A percentile compares a stretch with the other conserved stretches of the same genome.
phyloP scores from a whole-genome alignment of 192 early-diverging fungal species.

The Coemansia sp. region DNA sequence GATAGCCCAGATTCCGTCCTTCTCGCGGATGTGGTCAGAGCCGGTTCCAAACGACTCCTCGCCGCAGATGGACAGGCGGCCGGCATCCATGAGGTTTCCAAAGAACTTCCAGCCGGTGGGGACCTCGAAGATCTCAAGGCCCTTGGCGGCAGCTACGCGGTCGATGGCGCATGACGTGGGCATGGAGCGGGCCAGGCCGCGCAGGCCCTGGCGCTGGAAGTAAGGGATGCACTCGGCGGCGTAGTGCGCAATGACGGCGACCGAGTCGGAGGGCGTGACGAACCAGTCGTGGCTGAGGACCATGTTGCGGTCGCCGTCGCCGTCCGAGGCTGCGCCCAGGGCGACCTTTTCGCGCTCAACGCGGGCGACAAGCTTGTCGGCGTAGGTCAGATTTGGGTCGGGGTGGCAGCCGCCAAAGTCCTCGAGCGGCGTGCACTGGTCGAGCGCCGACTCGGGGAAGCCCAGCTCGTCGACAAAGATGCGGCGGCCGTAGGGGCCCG shows the following conservation, averaged over 20 bases:
- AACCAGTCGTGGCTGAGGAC: constrained; percentile 94
- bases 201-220: constrained; percentile 81
- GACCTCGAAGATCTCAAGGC: constrained; percentile 80
- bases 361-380: constrained; percentile 88
- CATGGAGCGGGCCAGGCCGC: constrained; percentile 93
- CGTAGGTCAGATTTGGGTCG: constrained; percentile 98
- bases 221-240: constrained; percentile 88
- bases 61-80: constrained; percentile 91
- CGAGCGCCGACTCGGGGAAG: constrained; percentile 74
- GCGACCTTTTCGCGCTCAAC: constrained; percentile 77
- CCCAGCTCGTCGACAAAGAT: constrained; percentile 93
- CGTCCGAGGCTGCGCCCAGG: constrained; percentile 97
- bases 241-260: constrained; percentile 94
- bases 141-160: constrained; percentile 82
- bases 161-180: constrained; percentile 94
- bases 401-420: constrained; percentile 98
- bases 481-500: constrained; percentile 87
- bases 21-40: constrained; percentile 98
- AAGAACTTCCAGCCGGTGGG: constrained; percentile 98
- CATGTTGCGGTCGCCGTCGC: constrained; percentile 99
- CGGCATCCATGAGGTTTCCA: constrained; percentile 98
- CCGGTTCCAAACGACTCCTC: constrained; percentile 99
- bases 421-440: constrained; percentile 77
- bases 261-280: constrained; percentile 96
- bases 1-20: constrained; percentile 98